Percentiles rank a stretch among this genome's conserved stretches.
These are phyloP conservation scores for Funneliformis mosseae DNA, from an alignment of 192 early-diverging fungal genomes.

Conservation along the genomic window DNA sequence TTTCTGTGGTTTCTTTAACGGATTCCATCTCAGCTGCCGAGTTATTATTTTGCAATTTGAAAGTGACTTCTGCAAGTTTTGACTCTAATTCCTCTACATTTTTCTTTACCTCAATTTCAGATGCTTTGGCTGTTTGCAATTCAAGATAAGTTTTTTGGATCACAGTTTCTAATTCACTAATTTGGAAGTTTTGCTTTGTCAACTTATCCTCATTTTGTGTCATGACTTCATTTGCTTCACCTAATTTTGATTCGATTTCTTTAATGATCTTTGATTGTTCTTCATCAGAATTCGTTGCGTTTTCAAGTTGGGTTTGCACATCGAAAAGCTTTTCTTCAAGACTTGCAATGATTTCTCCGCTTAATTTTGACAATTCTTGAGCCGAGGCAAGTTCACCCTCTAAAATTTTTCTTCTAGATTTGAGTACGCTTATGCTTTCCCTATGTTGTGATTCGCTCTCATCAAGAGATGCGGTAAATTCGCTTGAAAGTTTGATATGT, in stretches of 20 bases:
- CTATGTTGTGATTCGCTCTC: not conserved
- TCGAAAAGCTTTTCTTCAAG: not conserved
- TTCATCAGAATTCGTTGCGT: not conserved
- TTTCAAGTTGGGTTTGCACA: not conserved
- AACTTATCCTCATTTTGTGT: conserved; percentile 11
- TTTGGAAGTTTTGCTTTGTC: not conserved
- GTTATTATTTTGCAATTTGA: not conserved
- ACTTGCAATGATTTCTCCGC: not conserved
- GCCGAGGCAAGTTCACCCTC: not conserved
- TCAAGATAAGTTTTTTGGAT: not conserved
- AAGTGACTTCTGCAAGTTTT: not conserved
- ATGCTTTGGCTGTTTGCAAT: not conserved
- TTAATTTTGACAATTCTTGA: not conserved
- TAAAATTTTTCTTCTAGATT: not conserved
- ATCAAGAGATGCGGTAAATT: not conserved
- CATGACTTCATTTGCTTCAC: not conserved
- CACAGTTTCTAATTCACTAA: conserved; percentile 2
- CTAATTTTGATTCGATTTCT: conserved; percentile 2
- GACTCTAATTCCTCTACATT: conserved; percentile 3
- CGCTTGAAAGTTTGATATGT: not conserved
- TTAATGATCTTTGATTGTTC: not conserved
- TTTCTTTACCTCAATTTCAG: not conserved
- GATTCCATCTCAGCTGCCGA: not conserved
- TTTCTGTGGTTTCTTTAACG: not conserved
- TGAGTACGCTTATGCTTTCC: not conserved